Percentiles rank a stretch among this genome's conserved stretches.
These are phyloP conservation scores for Mortierella sp. DNA, from an alignment of 371 early-diverging fungal genomes.

Conservation along the genomic window DNA sequence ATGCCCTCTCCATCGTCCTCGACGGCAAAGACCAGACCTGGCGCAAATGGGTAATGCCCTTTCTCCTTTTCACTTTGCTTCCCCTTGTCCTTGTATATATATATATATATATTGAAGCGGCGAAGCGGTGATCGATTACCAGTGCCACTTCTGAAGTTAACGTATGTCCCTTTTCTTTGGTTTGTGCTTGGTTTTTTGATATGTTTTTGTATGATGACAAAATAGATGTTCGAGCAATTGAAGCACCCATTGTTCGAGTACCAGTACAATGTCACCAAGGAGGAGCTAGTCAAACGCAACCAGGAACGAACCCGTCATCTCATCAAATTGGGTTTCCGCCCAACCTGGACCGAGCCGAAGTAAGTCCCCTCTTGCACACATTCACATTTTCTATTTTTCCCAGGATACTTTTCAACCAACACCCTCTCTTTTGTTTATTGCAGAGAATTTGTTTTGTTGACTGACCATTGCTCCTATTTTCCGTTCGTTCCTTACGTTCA, in stretches of 20 bases:
- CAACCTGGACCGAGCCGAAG: conserved; percentile 23
- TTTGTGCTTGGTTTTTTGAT: no score
- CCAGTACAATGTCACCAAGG: conserved; percentile 21
- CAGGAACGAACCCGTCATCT: conserved; percentile 10
- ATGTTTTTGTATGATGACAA: neutral
- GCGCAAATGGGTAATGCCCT: conserved; percentile 26
- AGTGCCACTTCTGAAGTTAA: no score
- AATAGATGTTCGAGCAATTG: conserved; percentile 21
- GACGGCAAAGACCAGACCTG: conserved; percentile 30
- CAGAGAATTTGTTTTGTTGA: no score
- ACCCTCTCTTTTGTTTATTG: no score
- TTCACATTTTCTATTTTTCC: neutral
- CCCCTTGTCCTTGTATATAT: no score
- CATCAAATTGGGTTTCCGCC: conserved; percentile 5
- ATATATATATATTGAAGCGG: no score
- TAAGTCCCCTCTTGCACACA: neutral
- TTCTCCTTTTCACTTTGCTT: no score
- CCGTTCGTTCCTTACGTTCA: no score
- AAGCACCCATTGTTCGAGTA: conserved; percentile 28
- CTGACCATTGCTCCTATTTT: no score
- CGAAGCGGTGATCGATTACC: no score
- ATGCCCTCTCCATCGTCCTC: conserved; percentile 15
- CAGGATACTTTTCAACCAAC: no score
- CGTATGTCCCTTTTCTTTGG: neutral
- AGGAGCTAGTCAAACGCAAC: conserved; percentile 17